phyloP scores from a whole-genome alignment of 345 rosid genomes.

The Erysimum cheiranthoides region DNA sequence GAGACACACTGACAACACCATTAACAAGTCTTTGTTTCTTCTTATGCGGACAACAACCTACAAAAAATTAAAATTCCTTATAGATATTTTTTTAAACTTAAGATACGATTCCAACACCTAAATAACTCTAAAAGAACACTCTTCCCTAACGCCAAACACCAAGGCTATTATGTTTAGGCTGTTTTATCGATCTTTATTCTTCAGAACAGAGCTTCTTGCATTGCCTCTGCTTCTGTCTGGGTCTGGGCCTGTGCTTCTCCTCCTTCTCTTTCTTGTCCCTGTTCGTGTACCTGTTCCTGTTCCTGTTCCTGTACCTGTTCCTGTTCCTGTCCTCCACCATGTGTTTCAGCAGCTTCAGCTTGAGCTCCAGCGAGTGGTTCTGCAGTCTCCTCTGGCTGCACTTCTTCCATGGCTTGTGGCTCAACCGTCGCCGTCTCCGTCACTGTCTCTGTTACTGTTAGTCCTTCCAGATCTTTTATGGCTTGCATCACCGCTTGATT shows the following conservation, averaged over 20 bases:
- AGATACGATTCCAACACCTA: conserved; percentile 21
- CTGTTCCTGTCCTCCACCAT: too few relatives aligned
- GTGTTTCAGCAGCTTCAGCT: conserved; percentile 28
- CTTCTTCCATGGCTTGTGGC: conserved; percentile 46
- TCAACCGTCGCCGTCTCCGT: conserved; percentile 56
- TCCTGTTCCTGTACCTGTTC: background rate
- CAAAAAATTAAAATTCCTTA: background rate
- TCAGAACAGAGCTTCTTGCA: conserved; percentile 38
- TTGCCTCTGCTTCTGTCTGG: conserved; percentile 38
- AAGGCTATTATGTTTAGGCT: conserved; percentile 33
- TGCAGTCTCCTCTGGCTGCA: conserved; percentile 17
- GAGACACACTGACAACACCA: conserved; percentile 29
- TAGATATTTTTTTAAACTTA: background rate
- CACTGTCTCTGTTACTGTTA: conserved; percentile 55
- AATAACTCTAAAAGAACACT: conserved; percentile 11
- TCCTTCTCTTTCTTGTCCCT: background rate
- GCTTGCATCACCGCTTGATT: conserved; percentile 53
- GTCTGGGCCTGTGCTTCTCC: conserved; percentile 27
- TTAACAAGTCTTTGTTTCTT: conserved; percentile 22
- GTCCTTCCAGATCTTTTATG: conserved; percentile 68
- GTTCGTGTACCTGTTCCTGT: background rate
- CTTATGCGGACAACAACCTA: background rate
- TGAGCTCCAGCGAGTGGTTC: background rate
- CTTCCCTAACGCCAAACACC: conserved; percentile 36
- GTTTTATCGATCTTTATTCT: conserved; percentile 14